Conservation (phyloP, 352 stramenopile species). For the Pythium myriotylum region DNA sequence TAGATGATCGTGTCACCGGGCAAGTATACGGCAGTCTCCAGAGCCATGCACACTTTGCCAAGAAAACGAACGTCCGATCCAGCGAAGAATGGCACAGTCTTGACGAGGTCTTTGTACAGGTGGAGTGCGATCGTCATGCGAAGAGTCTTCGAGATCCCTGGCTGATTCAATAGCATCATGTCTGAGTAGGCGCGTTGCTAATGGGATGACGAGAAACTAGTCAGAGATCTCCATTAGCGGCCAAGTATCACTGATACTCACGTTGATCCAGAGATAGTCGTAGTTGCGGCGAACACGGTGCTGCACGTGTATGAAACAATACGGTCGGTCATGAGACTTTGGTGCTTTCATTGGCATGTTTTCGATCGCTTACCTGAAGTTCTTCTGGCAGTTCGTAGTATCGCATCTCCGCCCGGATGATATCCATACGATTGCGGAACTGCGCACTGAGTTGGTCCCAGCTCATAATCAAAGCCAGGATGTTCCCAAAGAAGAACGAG, state of each 20-base stretch:
- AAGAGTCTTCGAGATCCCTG: slow-evolving; percentile 75
- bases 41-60: slow-evolving; percentile 74
- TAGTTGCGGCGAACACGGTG: slow-evolving; percentile 80
- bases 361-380: slow-evolving; percentile 35
- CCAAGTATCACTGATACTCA: slow-evolving; percentile 35
- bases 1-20: slow-evolving; percentile 83
- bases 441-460: slow-evolving; percentile 82
- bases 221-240: too few relatives aligned
- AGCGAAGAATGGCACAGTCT: slow-evolving; percentile 81
- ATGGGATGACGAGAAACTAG: not conserved
- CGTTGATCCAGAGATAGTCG: slow-evolving; percentile 87
- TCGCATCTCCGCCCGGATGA: slow-evolving; percentile 81
- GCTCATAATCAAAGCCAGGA: slow-evolving; percentile 76
- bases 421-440: slow-evolving; percentile 86
- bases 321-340: too few relatives aligned
- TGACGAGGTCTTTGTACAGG: slow-evolving; percentile 80
- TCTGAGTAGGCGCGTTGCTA: slow-evolving; percentile 86
- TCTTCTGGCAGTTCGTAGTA: slow-evolving; percentile 81
- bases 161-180: slow-evolving; percentile 83
- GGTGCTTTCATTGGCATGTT: too few relatives aligned
- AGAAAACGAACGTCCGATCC: slow-evolving; percentile 73
- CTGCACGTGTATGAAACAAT: slow-evolving; percentile 21
- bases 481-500: slow-evolving; percentile 79
- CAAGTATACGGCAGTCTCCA: slow-evolving; percentile 79
- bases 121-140: slow-evolving; percentile 79